Base-by-base conservation (phyloP, 345 rosid species). In the Cardiospermum halicacabum region DNA sequence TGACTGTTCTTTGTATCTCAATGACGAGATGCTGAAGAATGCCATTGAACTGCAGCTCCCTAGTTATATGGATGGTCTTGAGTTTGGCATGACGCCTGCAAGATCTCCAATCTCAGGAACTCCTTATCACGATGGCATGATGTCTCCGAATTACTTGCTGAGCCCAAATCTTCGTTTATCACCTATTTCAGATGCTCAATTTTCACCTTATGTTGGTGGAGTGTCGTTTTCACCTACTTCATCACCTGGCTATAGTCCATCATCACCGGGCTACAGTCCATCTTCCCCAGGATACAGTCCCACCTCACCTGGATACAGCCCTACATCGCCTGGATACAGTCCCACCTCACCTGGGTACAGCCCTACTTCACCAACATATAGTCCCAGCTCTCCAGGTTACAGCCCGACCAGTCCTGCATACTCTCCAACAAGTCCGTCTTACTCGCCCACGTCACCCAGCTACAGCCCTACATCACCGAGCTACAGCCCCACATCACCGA, bases 31-130 rank as follows among this genome's bases (percentile, higher is more conserved):
- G 99, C 69, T 93, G 82, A 93, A 93, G 84, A 92, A 86, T 72
- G 97, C 99, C 13, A 93, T 93, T 26, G 99, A 93, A 61, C 95
- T 93, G 36, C 97, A 91, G 84, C 92, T 93, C 42, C 99, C 99
- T 37, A 93, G 99, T 82, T 93, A 86, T 54, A 84, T 93, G 94
- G 97, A 88, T 53, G 91, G 92, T 58, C 71, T 88, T 51, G 97
- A 90, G 11, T 91, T 80, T 67, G 96, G 95, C 65, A 87, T 84
- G 94, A 91, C 97, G 18, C 98, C 97, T 70, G 97, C 73, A 18
- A 92, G 92, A 59, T 93, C 97, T 60, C 96, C 96, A 22, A 65
- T 82, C 7, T 82, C 96, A 0, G 91, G 97, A 63, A 93, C 99
- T 75, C 99, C 99, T 73, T 93, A 81, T 70, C 99, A 91, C 42